Base-by-base conservation (phyloP, 2,329 filamentous ascomycete genomes). In the Epichloe sibirici region DNA sequence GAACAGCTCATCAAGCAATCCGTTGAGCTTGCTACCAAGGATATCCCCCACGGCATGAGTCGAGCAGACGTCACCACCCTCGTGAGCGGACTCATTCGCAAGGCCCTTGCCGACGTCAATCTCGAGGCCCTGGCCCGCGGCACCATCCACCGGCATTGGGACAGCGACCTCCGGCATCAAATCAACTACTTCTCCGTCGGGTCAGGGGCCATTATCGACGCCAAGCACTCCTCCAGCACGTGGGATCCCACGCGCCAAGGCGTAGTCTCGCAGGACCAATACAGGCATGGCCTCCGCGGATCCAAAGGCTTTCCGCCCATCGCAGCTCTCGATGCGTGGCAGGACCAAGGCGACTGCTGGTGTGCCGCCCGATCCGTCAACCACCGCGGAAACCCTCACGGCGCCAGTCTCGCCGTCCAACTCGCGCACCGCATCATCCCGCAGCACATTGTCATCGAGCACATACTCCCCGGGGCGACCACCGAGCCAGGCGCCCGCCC, bases 341-440 rank as follows among this genome's bases (percentile, higher is more conserved):
- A 82, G 9, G 87, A 95, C 48, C 77, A 85, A 37, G 88, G 86
- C 21, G 87, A 97, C 56, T 94, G 89, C 67, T 97, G 89, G 86
- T 97, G 91, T 66, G 82, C 85, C 4, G 75, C 72, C 0, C 63
- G 62, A 3, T 69, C 70, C 0, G 57, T 62, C 11, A 69, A 74
- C 48, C 65, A 65, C 13, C 68, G 70, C 15, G 67, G 68, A 11
- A 62, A 65, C 15, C 73, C 74, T 7, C 74, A 76, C 48, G 79
- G 81, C 39, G 80, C 82, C 2, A 78, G 81, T 51, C 71, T 97
- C 15, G 79, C 78, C 8, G 78, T 94, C 17, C 67, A 80, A 42
- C 74, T 84, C 17, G 73, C 76, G 37, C 66, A 75, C 37, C 65
- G 69, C 5, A 74, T 90, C 52, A 74, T 83, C 34, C 85, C 86